Conservation (phyloP, 805 yeast species). For the Sugiyamaella mastotermitis region DNA sequence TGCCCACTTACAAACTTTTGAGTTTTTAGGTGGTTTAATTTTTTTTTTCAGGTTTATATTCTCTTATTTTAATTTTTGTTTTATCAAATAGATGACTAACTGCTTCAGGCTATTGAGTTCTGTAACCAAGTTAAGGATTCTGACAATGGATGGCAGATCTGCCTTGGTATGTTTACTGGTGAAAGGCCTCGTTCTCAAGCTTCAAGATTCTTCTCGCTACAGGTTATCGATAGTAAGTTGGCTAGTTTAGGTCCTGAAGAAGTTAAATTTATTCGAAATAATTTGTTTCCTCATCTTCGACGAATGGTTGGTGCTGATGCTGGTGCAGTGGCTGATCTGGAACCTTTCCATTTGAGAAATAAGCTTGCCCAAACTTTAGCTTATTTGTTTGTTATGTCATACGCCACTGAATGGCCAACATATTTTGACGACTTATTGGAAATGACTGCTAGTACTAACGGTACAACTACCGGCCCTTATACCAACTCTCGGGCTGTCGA, state of each 20-base stretch:
- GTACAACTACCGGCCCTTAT: conserved; percentile 31
- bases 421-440: conserved; percentile 46
- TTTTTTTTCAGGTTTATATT: no score
- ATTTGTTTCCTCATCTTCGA: conserved; percentile 43
- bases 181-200: conserved; percentile 41
- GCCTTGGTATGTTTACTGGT: conserved; percentile 36
- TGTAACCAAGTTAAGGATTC: conserved; percentile 39
- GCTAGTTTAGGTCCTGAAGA: conserved; percentile 42
- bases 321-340: conserved; percentile 20
- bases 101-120: conserved; percentile 38
- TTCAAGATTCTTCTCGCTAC: conserved; percentile 61
- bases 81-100: background rate
- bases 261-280: conserved; percentile 40
- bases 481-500: conserved; percentile 49
- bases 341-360: conserved; percentile 45
- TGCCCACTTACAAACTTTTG: no score
- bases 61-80: no score
- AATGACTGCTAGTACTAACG: conserved; percentile 31
- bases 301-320: conserved; percentile 18
- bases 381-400: conserved; percentile 43
- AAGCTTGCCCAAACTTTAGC: conserved; percentile 53
- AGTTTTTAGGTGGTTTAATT: no score
- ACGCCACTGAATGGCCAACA: conserved; percentile 43
- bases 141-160: conserved; percentile 42
- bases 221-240: conserved; percentile 58